Evolutionary conservation across 208 protist genomes (phyloP).

Genomic region (Trypanosoma caninum): DNA sequence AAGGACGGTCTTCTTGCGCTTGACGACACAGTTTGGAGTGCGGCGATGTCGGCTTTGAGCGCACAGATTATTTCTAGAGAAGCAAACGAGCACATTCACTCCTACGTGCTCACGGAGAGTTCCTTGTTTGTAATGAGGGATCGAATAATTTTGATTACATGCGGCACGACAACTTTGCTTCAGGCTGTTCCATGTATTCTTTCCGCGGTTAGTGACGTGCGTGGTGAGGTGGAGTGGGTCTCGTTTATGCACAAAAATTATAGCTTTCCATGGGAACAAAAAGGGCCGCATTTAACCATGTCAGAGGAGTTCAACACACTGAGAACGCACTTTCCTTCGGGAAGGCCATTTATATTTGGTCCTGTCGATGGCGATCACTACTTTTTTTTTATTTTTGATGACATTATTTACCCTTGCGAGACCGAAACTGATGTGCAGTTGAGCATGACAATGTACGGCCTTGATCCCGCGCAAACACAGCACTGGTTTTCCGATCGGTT

Average conservation of each 20-base stretch:
- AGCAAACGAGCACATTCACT: conserved; percentile 82
- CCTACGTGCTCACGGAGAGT: conserved; percentile 92
- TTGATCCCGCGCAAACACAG: conserved; percentile 70
- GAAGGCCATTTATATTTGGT: conserved; percentile 88
- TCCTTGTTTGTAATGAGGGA: conserved; percentile 93
- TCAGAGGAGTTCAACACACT: conserved; percentile 74
- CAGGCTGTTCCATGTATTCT: conserved; percentile 83
- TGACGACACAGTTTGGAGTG: conserved; percentile 62
- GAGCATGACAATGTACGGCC: conserved; percentile 91
- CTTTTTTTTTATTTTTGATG: conserved; percentile 91
- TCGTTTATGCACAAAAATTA: conserved; percentile 94
- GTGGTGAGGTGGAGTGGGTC: conserved; percentile 82
- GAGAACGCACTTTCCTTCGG: conserved; percentile 77
- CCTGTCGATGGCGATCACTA: conserved; percentile 91
- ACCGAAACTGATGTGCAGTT: conserved; percentile 77
- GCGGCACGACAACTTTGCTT: conserved; percentile 92
- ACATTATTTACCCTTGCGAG: conserved; percentile 66
- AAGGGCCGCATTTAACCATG: conserved; percentile 79
- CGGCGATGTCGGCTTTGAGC: conserved; percentile 69
- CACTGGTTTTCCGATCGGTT: conserved; percentile 83
- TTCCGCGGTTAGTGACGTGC: conserved; percentile 70
- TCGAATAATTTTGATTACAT: conserved; percentile 92
- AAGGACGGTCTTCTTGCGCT: conserved; percentile 62
- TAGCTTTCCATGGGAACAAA: conserved; percentile 90
- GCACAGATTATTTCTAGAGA: conserved; percentile 85